phyloP scores from a whole-genome alignment of 768 basidiomycete species.

The Tricholomella constricta region DNA sequence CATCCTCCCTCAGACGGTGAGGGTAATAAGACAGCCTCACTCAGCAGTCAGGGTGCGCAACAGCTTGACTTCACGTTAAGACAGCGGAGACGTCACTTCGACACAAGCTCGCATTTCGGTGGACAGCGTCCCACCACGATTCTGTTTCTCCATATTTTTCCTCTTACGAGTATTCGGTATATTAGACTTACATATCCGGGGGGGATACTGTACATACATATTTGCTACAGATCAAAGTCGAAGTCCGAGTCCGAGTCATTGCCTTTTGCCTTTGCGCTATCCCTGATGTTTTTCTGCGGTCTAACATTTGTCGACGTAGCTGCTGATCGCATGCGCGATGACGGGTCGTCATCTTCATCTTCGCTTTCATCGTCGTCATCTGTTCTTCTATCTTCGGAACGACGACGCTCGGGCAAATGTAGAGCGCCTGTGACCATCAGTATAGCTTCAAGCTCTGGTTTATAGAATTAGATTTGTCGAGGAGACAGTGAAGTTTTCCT shows the following conservation, averaged over 20 bases:
- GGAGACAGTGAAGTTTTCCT: neutral
- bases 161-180: neutral
- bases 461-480: constrained; percentile 7
- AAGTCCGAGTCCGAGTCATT: constrained; percentile 78
- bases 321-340: constrained; percentile 58
- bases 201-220: constrained; percentile 2
- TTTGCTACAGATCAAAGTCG: constrained; percentile 64
- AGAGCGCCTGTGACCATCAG: constrained; percentile 67
- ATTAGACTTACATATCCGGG: constrained; percentile 1
- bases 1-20: constrained; percentile 16
- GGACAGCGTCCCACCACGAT: neutral
- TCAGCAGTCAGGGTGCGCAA: constrained; percentile 12
- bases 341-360: constrained; percentile 47
- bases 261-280: constrained; percentile 28
- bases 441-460: constrained; percentile 69
- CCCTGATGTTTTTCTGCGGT: constrained; percentile 56
- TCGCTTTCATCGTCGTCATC: constrained; percentile 48
- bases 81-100: neutral
- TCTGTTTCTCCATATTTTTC: constrained; percentile 1
- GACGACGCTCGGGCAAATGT: constrained; percentile 53
- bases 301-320: constrained; percentile 56
- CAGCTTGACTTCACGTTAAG: neutral
- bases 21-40: constrained; percentile 16
- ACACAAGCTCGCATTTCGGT: neutral
- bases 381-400: constrained; percentile 26